Evolutionary conservation across 345 rosid genomes (phyloP).

Genomic region (Firmiana major): DNA sequence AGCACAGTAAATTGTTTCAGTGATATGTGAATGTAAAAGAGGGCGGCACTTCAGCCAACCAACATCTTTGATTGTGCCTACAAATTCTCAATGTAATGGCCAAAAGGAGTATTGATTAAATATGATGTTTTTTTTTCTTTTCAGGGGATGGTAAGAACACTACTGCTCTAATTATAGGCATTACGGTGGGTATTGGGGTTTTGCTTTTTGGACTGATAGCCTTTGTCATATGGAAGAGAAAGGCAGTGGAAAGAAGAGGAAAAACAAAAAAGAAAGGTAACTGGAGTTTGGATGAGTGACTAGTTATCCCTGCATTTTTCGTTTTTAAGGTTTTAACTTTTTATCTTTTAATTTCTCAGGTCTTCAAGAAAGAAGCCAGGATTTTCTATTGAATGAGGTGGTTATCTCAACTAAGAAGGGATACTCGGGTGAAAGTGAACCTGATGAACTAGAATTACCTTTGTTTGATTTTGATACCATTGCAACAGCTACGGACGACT

Average conservation of each 20-base stretch:
- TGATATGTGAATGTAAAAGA: too few species aligned
- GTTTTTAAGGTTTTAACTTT: neutral
- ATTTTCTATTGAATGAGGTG: constrained; percentile 51
- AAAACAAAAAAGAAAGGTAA: constrained; percentile 35
- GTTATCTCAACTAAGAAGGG: constrained; percentile 63
- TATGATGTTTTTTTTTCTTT: constrained; percentile 5
- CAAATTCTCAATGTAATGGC: neutral
- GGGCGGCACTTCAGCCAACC: neutral
- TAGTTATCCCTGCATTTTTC: neutral
- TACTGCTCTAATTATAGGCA: constrained; percentile 36
- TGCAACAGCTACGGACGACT: constrained; percentile 42
- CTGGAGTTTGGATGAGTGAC: neutral
- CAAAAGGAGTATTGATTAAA: neutral
- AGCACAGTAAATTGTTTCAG: too few species aligned
- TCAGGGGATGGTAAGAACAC: constrained; percentile 38
- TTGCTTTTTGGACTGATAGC: constrained; percentile 36
- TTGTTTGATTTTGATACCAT: constrained; percentile 45
- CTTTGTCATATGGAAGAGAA: constrained; percentile 49
- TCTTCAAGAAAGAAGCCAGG: constrained; percentile 56
- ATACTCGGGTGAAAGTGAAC: constrained; percentile 29
- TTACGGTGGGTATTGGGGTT: constrained; percentile 38
- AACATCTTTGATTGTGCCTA: too few species aligned
- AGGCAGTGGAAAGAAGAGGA: constrained; percentile 21
- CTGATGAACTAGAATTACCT: constrained; percentile 55
- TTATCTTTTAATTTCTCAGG: constrained; percentile 24